Evolutionary conservation across 164 flowering plant species (phyloP).

Genomic region (Piper longum): DNA sequence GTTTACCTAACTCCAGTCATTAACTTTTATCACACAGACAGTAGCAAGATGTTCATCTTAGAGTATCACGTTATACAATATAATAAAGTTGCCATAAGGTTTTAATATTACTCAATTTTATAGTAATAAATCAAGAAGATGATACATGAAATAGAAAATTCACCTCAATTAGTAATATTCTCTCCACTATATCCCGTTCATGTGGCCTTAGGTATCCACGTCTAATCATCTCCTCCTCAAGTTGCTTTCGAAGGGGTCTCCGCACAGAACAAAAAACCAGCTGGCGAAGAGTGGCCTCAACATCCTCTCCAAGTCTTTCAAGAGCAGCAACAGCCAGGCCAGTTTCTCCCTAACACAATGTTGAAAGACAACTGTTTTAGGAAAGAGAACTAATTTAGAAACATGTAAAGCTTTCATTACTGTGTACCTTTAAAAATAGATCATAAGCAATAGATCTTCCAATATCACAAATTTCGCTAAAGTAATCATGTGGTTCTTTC

Average conservation of each 20-base stretch:
- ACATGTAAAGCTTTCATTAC: slow-evolving; percentile 1
- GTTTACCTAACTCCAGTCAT: not conserved
- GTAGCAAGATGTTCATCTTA: not conserved
- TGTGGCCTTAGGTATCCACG: slow-evolving; percentile 54
- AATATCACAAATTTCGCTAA: slow-evolving; percentile 72
- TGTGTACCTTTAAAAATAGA: slow-evolving; percentile 70
- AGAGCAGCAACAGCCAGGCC: slow-evolving; percentile 70
- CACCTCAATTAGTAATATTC: slow-evolving; percentile 76
- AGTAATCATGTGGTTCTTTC: slow-evolving; percentile 58
- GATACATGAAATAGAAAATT: not conserved
- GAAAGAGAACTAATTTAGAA: not conserved
- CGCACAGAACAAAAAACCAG: slow-evolving; percentile 76
- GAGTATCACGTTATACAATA: not conserved
- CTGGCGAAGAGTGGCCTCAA: slow-evolving; percentile 60
- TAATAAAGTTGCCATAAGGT: not conserved
- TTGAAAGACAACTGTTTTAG: slow-evolving; percentile 10
- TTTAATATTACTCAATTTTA: not conserved
- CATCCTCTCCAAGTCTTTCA: slow-evolving; percentile 95
- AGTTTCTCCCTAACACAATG: slow-evolving; percentile 61
- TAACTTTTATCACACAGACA: not conserved
- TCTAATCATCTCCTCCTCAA: slow-evolving; percentile 61
- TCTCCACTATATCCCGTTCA: slow-evolving; percentile 61
- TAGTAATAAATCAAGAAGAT: not conserved
- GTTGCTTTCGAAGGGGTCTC: slow-evolving; percentile 62
- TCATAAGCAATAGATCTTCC: slow-evolving; percentile 97